These are phyloP conservation scores for Evansstolkia leycettana DNA, from an alignment of 495 filamentous ascomycete genomes.

Conservation along the genomic window DNA sequence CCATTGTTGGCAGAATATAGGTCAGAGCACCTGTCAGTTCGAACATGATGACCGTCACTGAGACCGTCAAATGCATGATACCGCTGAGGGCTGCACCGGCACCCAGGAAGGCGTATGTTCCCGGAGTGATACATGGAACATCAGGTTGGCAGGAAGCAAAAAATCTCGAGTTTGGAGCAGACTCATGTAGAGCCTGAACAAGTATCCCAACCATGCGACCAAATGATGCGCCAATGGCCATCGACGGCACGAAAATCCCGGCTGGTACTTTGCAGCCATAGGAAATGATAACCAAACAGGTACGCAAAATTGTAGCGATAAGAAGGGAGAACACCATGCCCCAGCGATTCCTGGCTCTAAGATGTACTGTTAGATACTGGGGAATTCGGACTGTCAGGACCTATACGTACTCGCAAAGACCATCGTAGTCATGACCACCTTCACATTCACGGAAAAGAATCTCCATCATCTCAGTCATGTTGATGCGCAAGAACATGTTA, in stretches of 20 bases:
- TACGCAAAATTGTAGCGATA: conserved; percentile 68
- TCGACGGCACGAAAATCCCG: conserved; percentile 94
- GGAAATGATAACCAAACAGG: conserved; percentile 84
- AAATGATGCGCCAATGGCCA: conserved; percentile 93
- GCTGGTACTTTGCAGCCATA: conserved; percentile 98
- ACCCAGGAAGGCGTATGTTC: conserved; percentile 90
- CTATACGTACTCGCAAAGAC: conserved; percentile 64
- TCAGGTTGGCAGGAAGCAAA: conserved; percentile 83
- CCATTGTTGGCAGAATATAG: conserved; percentile 94
- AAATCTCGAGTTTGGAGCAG: conserved; percentile 67
- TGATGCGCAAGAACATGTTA: conserved; percentile 90
- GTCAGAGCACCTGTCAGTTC: conserved; percentile 90
- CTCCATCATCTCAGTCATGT: conserved; percentile 99
- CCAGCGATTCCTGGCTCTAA: conserved; percentile 52
- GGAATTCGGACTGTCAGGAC: background rate
- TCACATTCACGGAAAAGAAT: conserved; percentile 94
- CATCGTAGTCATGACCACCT: conserved; percentile 81
- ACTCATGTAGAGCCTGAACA: conserved; percentile 79
- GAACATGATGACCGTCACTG: conserved; percentile 97
- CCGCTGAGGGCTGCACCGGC: conserved; percentile 92
- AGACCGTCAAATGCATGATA: conserved; percentile 96
- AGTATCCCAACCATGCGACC: conserved; percentile 89
- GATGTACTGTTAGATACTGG: conserved; percentile 15
- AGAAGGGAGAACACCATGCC: conserved; percentile 67
- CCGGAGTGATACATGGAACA: conserved; percentile 91